Conservation (phyloP, 2,329 filamentous ascomycete species). For the Beauveria bassiana region DNA sequence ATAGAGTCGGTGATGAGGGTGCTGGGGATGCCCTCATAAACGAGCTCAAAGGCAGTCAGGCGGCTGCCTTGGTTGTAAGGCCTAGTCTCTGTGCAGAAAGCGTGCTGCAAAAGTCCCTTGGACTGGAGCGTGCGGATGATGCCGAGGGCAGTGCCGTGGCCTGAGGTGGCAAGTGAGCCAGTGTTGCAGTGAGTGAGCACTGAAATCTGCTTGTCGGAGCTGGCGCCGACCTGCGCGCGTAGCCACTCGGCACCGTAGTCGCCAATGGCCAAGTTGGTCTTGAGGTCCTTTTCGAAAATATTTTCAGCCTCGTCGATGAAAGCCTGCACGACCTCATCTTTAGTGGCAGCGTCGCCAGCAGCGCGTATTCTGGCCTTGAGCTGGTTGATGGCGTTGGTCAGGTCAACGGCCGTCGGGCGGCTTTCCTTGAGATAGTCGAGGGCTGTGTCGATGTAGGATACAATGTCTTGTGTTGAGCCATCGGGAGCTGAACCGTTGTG, state of each 20-base stretch:
- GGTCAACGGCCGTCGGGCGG: constrained; percentile 88
- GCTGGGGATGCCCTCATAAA: constrained; percentile 83
- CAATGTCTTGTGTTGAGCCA: constrained; percentile 44
- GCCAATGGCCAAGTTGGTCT: constrained; percentile 83
- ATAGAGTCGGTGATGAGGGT: constrained; percentile 95
- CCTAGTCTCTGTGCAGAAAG: constrained; percentile 93
- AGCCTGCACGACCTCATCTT: constrained; percentile 51
- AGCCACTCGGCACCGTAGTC: constrained; percentile 80
- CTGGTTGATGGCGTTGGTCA: constrained; percentile 80
- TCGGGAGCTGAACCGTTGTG: constrained; percentile 43
- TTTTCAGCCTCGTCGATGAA: constrained; percentile 77
- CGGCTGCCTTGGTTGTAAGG: constrained; percentile 97
- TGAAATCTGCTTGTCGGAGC: constrained; percentile 49
- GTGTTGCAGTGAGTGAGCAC: constrained; percentile 98
- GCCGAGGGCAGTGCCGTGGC: constrained; percentile 92
- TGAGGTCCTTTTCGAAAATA: constrained; percentile 79
- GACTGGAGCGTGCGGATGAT: constrained; percentile 79
- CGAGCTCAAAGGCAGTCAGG: constrained; percentile 92
- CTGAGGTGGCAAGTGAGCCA: constrained; percentile 89
- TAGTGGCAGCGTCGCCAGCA: constrained; percentile 33
- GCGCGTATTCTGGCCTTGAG: constrained; percentile 58
- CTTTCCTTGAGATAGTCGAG: constrained; percentile 84
- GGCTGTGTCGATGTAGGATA: constrained; percentile 65
- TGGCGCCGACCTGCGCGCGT: constrained; percentile 45
- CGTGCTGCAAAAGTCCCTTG: constrained; percentile 61